phyloP scores from a whole-genome alignment of 768 basidiomycete species.

The Boletus coccyginus region DNA sequence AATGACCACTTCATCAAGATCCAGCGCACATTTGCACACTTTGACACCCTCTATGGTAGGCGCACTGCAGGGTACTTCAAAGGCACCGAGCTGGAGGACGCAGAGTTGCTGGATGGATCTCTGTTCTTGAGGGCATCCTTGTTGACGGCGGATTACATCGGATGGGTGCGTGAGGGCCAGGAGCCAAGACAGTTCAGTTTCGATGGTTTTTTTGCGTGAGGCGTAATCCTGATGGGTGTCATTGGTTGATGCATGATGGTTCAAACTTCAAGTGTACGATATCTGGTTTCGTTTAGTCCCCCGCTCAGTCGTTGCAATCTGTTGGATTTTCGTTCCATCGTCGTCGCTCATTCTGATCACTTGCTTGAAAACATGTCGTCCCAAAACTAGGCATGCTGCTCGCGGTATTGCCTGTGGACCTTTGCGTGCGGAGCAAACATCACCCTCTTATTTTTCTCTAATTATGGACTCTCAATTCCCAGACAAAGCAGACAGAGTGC shows the following conservation, averaged over 20 bases:
- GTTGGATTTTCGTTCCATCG: no score
- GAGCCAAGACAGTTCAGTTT: constrained; percentile 25
- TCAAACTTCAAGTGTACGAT: neutral
- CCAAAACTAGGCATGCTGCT: neutral
- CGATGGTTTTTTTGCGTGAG: constrained; percentile 24
- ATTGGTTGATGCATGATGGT: no score
- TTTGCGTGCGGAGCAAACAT: neutral
- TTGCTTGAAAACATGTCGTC: neutral
- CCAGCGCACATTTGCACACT: constrained; percentile 34
- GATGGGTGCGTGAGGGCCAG: constrained; percentile 39
- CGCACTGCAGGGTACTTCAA: constrained; percentile 24
- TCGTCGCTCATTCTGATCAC: neutral
- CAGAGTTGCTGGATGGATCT: constrained; percentile 35
- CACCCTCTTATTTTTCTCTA: neutral
- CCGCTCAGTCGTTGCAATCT: neutral
- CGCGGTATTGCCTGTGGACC: neutral
- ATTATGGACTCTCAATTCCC: neutral
- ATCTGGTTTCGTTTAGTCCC: neutral
- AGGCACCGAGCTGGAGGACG: constrained; percentile 28
- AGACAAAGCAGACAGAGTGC: no score
- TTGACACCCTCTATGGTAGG: constrained; percentile 27
- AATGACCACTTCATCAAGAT: constrained; percentile 32
- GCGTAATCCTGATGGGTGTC: neutral
- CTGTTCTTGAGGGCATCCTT: constrained; percentile 30
- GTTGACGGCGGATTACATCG: constrained; percentile 30